Base-by-base conservation (phyloP, 441 rosid genomes). In the Gossypium davidsonii region DNA sequence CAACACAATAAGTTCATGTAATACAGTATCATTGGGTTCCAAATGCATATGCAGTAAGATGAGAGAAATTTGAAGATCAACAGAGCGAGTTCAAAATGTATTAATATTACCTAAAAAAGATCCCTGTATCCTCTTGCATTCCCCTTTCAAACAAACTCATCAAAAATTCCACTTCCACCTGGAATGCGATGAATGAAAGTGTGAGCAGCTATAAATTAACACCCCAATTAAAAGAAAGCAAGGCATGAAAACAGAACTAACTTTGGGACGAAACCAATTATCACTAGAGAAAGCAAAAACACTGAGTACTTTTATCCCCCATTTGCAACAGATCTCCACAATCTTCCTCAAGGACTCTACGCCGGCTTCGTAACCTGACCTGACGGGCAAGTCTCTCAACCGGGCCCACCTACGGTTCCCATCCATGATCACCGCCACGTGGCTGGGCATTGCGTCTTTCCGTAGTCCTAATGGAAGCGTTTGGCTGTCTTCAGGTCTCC, bases 351-450 rank as follows among this genome's bases (percentile, higher is more conserved):
- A 53, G 57, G 91, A 87, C 73, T 74, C 74, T 8, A 87, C 86
- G 4, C 94, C 88, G 0, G 90, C 94, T 80, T 81, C 85, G 53
- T 89, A 87, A 23, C 93, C 93, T 3, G 82, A 81, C 68, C 83
- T 63, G 42, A 85, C 55, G 51, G 85, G 88, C 56, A 87, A 77
- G 61, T 86, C 91, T 28, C 78, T 75, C 58, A 72, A 81, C 60
- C 81, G 81, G 11, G 91, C 87, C 89, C 90, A 89, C 79, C 96
- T 80, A 15, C 81, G 90, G 73, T 91, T 93, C 1, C 98, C 97
- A 61, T 89, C 97, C 98, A 91, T 88, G 68, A 93, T 89, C 17
- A 91, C 76, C 55, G 98, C 97, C 53, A 93, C 96, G 69, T 91
- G 97, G 59, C 83, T 83, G 42, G 98, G 96, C 86, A 91, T 75